A percentile compares a stretch with the other conserved stretches of the same genome.
These are phyloP conservation scores for Ballota nigra DNA, from an alignment of 257 asterid genomes.

Conservation along the genomic window DNA sequence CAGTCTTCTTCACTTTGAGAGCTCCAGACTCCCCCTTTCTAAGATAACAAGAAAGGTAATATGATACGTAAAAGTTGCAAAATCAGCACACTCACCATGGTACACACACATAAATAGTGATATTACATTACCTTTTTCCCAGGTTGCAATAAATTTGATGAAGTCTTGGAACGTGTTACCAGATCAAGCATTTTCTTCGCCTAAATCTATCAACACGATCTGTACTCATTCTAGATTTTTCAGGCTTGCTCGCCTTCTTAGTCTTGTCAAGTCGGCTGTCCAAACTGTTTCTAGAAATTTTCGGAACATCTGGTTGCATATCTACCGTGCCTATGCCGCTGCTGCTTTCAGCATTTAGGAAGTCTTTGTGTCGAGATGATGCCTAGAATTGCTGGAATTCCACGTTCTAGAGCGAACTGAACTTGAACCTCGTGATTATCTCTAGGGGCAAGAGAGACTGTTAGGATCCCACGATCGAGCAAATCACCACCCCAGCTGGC, in stretches of 20 bases:
- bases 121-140: no score
- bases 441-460: constrained; percentile 96
- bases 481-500: constrained; percentile 99
- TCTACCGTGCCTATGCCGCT: constrained; percentile 40
- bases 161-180: constrained; percentile 61
- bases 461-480: constrained; percentile 78
- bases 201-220: constrained; percentile 82
- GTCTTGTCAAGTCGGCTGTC: constrained; percentile 90
- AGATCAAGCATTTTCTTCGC: constrained; percentile 76
- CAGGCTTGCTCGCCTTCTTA: constrained; percentile 75
- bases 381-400: constrained; percentile 94
- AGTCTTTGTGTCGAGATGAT: constrained; percentile 96
- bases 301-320: constrained; percentile 59
- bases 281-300: constrained; percentile 84
- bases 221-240: constrained; percentile 88
- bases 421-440: constrained; percentile 99
- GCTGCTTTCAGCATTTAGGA: constrained; percentile 58
- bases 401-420: constrained; percentile 97
- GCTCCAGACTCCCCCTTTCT: no score
- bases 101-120: constrained; percentile 22
- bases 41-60: no score
- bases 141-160: no score
- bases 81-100: constrained; percentile 26
- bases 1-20: no score
- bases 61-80: constrained; percentile 29